A percentile compares a stretch with the other conserved stretches of the same genome.
Evolutionary conservation across 2,329 filamentous ascomycete genomes (phyloP).

Genomic region (Lachnellula cervina): DNA sequence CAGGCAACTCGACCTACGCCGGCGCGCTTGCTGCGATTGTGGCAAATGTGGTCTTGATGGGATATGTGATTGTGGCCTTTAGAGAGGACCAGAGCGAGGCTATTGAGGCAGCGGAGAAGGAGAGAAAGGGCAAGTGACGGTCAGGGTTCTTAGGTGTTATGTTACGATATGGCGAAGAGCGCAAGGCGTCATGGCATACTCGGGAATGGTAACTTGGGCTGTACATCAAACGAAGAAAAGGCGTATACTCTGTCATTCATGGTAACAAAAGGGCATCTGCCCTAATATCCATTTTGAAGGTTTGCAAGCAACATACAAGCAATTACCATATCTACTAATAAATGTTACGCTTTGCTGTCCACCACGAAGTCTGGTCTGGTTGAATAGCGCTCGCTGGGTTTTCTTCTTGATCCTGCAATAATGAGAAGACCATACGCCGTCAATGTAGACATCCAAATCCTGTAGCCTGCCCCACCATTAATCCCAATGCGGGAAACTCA

Average conservation of each 20-base stretch:
- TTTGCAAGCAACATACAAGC: neutral
- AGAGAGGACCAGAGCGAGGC: conserved; percentile 63
- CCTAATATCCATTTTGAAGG: neutral
- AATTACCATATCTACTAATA: neutral
- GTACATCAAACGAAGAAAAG: neutral
- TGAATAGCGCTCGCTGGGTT: neutral
- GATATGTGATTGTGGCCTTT: conserved; percentile 90
- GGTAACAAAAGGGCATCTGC: neutral
- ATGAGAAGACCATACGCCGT: neutral
- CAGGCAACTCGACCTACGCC: conserved; percentile 84
- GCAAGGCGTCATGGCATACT: neutral
- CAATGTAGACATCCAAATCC: neutral
- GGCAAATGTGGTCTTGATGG: conserved; percentile 85
- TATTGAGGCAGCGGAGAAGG: conserved; percentile 40
- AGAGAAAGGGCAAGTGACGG: conserved; percentile 17
- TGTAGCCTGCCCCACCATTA: neutral
- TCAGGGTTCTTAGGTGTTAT: neutral
- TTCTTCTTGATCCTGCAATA: neutral
- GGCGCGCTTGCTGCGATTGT: conserved; percentile 81
- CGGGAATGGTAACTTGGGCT: neutral
- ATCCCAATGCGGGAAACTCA: neutral
- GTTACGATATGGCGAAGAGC: neutral
- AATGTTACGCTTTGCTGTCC: neutral
- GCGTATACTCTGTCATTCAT: neutral
- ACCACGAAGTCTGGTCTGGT: neutral